phyloP scores from a whole-genome alignment of 345 rosid species.

The Corymbia maculata region DNA sequence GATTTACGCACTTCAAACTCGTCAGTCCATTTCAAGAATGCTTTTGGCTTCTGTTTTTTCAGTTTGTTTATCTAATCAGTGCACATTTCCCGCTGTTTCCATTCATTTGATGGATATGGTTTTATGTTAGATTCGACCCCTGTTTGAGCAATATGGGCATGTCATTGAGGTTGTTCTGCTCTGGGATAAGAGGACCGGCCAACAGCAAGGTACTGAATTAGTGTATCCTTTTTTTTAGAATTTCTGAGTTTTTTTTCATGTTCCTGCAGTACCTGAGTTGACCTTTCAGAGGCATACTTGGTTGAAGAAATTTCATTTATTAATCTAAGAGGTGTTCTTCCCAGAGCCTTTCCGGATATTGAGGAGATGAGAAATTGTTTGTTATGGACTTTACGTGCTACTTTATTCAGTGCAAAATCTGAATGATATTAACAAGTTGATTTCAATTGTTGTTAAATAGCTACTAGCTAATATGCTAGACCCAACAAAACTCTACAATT shows the following conservation, averaged over 20 bases:
- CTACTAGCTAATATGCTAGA: neutral
- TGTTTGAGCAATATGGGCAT: slow-evolving; percentile 69
- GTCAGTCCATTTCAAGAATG: neutral
- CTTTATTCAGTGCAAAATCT: neutral
- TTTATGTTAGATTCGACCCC: slow-evolving; percentile 40
- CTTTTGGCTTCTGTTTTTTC: neutral
- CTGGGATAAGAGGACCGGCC: slow-evolving; percentile 59
- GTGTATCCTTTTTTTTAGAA: neutral
- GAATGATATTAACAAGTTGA: neutral
- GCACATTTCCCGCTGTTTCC: neutral
- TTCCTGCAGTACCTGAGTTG: neutral
- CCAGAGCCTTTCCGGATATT: neutral
- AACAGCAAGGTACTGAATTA: slow-evolving; percentile 46
- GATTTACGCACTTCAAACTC: neutral
- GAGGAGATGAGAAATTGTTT: neutral
- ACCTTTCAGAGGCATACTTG: neutral
- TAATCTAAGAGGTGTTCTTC: neutral
- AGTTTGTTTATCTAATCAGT: neutral
- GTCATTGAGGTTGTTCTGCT: slow-evolving; percentile 62
- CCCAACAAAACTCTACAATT: neutral
- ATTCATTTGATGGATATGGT: slow-evolving; percentile 1
- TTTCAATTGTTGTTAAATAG: neutral
- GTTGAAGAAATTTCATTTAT: neutral
- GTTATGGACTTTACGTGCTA: neutral
- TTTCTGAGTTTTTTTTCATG: neutral